These are phyloP conservation scores for Dactylellina drechsleri DNA, from an alignment of 2,329 filamentous ascomycete species.

Conservation along the genomic window DNA sequence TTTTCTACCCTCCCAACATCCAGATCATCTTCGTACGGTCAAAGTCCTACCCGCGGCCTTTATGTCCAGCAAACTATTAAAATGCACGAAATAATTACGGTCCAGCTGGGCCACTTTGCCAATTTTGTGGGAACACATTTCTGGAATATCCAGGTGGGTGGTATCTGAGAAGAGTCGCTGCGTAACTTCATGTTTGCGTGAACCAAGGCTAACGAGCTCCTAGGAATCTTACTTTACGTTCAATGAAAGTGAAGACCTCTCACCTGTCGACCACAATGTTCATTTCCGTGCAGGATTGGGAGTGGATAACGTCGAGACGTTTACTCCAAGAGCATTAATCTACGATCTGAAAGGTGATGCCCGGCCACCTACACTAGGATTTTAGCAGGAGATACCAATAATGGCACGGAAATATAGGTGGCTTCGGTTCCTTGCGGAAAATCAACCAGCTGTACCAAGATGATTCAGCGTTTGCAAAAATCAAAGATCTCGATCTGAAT, in stretches of 20 bases:
- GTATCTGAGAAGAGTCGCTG: slow-evolving; percentile 13
- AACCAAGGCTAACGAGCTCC: slow-evolving; percentile 33
- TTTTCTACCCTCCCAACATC: too few species aligned
- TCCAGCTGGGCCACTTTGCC: slow-evolving; percentile 90
- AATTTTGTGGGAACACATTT: slow-evolving; percentile 97
- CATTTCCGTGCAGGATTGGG: slow-evolving; percentile 87
- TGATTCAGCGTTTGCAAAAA: slow-evolving; percentile 60
- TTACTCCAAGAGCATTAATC: slow-evolving; percentile 87
- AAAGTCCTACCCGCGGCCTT: too few species aligned
- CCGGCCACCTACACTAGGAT: slow-evolving; percentile 4
- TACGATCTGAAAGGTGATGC: slow-evolving; percentile 84
- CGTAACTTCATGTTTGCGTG: background rate
- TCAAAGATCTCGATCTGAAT: slow-evolving; percentile 61
- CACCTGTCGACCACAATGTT: slow-evolving; percentile 80
- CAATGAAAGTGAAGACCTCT: slow-evolving; percentile 71
- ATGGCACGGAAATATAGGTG: slow-evolving; percentile 63
- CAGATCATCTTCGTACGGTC: too few species aligned
- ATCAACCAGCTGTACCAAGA: slow-evolving; percentile 87
- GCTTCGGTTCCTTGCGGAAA: slow-evolving; percentile 86
- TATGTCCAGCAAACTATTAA: slow-evolving; percentile 2
- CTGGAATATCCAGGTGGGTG: slow-evolving; percentile 73
- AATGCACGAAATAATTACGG: slow-evolving; percentile 95
- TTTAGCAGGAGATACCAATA: background rate
- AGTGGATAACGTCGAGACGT: slow-evolving; percentile 87
- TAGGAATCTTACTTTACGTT: slow-evolving; percentile 99